Base-by-base conservation (phyloP, 169 alveolate species). In the Babesia bigemina region DNA sequence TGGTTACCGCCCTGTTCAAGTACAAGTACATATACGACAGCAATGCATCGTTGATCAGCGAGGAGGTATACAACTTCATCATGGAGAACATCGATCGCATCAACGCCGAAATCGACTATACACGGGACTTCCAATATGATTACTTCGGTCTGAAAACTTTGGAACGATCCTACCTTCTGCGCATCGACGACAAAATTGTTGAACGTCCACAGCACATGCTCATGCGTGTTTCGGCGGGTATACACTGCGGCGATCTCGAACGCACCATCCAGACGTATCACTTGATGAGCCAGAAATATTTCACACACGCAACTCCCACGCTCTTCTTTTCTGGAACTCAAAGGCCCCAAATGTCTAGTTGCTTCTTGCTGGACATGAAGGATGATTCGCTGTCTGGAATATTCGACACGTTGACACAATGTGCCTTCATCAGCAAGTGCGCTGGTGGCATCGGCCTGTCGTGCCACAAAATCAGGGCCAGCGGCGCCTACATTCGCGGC, bases 401-500 rank as follows among this genome's bases (percentile, higher is more conserved):
- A 19, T 98, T 95, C 79, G 99, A 95, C 73, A 96, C 99, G 0
- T 76, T 96, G 58, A 95, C 94, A 63, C 95, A 95, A 67, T 92
- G 98, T 79, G 99, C 99, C 33, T 75, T 96, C 57, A 98, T 98
- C 65, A 94, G 98, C 73, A 98, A 97, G 85, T 88, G 95, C 13
- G 99, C 99, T 2, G 99, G 99, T 8, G 99, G 99, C 11, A 95
- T 98, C 36, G 99, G 99, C 48, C 93, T 98, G 16, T 95, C 99
- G 12, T 93, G 96, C 26, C 97, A 95, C 67, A 95, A 95, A 71
- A 95, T 98, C 56, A 88, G 99, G 66, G 98, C 99, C 7, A 87
- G 96, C 11, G 98, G 97, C 53, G 91, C 98, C 21, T 98, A 98
- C 93, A 97, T 98, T 65, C 90, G 98, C 58, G 99, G 99, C 42